Evolutionary conservation across 176 grass and related monocot species (phyloP).

Genomic region (Musa beccarii): DNA sequence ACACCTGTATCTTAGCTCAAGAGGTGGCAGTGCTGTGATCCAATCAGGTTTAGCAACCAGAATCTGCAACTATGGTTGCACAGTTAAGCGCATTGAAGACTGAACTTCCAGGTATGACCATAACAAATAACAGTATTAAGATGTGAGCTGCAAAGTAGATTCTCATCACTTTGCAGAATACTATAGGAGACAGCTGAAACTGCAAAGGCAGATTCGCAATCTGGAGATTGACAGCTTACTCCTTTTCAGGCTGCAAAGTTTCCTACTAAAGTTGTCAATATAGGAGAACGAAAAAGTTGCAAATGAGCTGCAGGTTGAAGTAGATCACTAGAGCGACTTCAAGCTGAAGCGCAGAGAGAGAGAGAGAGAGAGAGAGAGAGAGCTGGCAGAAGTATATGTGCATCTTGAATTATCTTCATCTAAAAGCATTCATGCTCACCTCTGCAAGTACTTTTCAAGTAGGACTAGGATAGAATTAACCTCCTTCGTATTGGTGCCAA

Average conservation of each 20-base stretch:
- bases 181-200: conserved; percentile 54
- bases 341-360: background rate
- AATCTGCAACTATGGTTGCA: conserved; percentile 24
- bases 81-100: conserved; percentile 61
- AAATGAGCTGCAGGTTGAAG: conserved; percentile 40
- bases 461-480: conserved; percentile 46
- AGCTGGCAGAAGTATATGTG: background rate
- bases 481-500: conserved; percentile 64
- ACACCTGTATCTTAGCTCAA: too few species aligned
- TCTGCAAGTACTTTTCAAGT: conserved; percentile 4
- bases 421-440: too few species aligned
- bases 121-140: conserved; percentile 60
- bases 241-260: conserved; percentile 63
- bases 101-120: conserved; percentile 65
- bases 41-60: background rate
- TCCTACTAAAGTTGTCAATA: conserved; percentile 60
- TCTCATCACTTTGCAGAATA: conserved; percentile 44
- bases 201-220: conserved; percentile 15
- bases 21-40: background rate
- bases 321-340: conserved; percentile 45
- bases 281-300: conserved; percentile 68
- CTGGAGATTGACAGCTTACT: conserved; percentile 20
- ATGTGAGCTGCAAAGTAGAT: conserved; percentile 57
- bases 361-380: conserved; percentile 31
- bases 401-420: too few species aligned